These are phyloP conservation scores for Sungouiella blattae DNA, from an alignment of 805 yeast genomes.

Conservation along the genomic window DNA sequence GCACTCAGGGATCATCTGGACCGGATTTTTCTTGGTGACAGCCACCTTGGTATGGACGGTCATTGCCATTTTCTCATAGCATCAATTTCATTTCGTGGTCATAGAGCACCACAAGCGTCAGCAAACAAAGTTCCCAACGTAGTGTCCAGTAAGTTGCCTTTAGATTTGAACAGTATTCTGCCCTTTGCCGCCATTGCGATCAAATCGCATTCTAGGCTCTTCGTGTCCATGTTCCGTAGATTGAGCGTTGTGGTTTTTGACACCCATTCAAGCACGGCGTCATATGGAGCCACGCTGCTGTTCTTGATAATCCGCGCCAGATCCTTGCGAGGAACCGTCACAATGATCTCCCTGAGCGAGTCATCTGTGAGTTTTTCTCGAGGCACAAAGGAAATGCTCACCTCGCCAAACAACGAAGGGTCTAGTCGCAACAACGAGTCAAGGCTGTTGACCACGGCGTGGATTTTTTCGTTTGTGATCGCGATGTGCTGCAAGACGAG, in stretches of 20 bases:
- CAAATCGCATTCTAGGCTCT: too few species aligned
- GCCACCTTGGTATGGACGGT: slow-evolving; percentile 19
- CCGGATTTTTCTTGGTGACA: slow-evolving; percentile 21
- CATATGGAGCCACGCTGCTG: slow-evolving; percentile 3
- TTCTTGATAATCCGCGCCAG: slow-evolving; percentile 1
- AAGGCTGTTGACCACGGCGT: slow-evolving; percentile 2
- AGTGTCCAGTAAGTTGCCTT: too few species aligned
- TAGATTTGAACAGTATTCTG: too few species aligned
- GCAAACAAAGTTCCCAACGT: too few species aligned
- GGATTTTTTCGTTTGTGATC: slow-evolving; percentile 3
- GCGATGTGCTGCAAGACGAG: slow-evolving; percentile 5
- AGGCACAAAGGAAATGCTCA: slow-evolving; percentile 9
- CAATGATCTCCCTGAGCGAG: slow-evolving; percentile 7
- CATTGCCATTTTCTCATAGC: slow-evolving; percentile 1
- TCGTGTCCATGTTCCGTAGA: slow-evolving; percentile 6
- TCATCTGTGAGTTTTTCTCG: slow-evolving; percentile 5
- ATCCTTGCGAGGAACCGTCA: slow-evolving; percentile 8
- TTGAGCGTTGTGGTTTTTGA: slow-evolving; percentile 7
- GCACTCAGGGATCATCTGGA: slow-evolving; percentile 24
- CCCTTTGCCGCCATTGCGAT: too few species aligned
- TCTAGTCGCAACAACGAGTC: neutral
- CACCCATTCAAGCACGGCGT: slow-evolving; percentile 9
- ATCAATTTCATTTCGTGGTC: neutral
- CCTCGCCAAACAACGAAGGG: slow-evolving; percentile 5
- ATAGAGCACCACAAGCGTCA: too few species aligned